These are phyloP conservation scores for Stagonosporopsis chrysanthemi DNA, from an alignment of 2,329 filamentous ascomycete species.

Conservation along the genomic window DNA sequence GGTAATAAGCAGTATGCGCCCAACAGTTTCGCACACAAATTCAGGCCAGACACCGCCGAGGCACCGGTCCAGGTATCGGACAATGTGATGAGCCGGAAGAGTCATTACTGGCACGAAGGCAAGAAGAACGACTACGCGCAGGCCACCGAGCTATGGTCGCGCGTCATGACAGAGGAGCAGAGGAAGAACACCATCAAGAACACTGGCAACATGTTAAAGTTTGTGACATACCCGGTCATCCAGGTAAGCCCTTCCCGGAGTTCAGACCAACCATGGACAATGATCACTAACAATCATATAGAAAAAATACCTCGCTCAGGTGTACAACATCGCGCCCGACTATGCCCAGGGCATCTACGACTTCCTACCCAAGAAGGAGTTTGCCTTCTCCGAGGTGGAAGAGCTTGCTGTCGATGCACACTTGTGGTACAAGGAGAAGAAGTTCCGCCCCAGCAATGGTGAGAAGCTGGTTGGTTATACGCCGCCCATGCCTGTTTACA, in stretches of 20 bases:
- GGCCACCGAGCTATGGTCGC: constrained; percentile 57
- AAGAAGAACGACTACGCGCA: constrained; percentile 62
- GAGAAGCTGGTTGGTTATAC: constrained; percentile 52
- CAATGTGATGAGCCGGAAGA: constrained; percentile 60
- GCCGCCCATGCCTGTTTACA: constrained; percentile 29
- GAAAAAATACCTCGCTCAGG: constrained; percentile 62
- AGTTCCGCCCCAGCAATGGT: constrained; percentile 52
- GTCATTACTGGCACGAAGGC: constrained; percentile 63
- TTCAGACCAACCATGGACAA: background rate
- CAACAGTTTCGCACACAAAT: constrained; percentile 61
- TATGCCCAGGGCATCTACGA: constrained; percentile 59
- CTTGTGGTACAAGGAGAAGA: constrained; percentile 56
- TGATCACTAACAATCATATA: constrained; percentile 11
- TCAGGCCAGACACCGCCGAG: constrained; percentile 61
- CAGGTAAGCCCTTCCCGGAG: constrained; percentile 39
- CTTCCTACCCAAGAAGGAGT: constrained; percentile 54
- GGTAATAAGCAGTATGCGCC: constrained; percentile 61
- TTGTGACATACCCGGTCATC: constrained; percentile 55
- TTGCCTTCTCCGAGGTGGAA: constrained; percentile 57
- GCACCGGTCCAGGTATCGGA: constrained; percentile 59
- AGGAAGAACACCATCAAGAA: constrained; percentile 58
- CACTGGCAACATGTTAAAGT: constrained; percentile 56
- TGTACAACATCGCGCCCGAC: constrained; percentile 58
- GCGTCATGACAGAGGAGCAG: constrained; percentile 57
- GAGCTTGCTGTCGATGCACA: constrained; percentile 55